These are phyloP conservation scores for Beauveria varroae DNA, from an alignment of 2,329 filamentous ascomycete genomes.

Conservation along the genomic window DNA sequence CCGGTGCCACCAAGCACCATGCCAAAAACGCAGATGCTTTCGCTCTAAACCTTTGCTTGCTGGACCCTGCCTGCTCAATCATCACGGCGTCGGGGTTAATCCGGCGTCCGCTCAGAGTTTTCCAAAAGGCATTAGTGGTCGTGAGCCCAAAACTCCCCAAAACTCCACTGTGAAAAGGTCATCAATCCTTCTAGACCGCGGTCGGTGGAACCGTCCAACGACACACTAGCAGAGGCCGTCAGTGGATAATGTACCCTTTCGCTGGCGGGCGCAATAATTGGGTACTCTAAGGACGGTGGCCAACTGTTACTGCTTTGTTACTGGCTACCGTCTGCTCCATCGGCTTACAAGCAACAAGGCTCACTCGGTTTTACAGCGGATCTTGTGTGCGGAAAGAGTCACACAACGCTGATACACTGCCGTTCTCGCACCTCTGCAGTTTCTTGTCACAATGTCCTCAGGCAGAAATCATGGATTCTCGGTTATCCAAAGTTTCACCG, in stretches of 20 bases:
- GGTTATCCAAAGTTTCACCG: neutral
- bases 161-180: neutral
- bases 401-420: neutral
- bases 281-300: neutral
- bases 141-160: too few relatives aligned
- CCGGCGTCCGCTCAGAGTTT: neutral
- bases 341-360: neutral
- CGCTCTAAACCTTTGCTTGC: too few relatives aligned
- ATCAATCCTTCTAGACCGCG: conserved; percentile 6
- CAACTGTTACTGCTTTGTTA: conserved; percentile 1
- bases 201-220: conserved; percentile 8
- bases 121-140: neutral
- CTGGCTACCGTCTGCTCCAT: neutral
- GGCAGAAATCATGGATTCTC: neutral
- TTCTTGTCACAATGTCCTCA: neutral
- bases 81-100: neutral
- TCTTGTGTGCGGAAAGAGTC: neutral
- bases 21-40: neutral
- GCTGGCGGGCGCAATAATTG: neutral
- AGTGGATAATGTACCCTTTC: conserved; percentile 9
- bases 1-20: neutral
- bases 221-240: conserved; percentile 1
- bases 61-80: neutral
- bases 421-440: neutral
- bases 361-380: neutral